Evolutionary conservation across 352 stramenopile genomes (phyloP).

Genomic region (Globisporangium perplexum): DNA sequence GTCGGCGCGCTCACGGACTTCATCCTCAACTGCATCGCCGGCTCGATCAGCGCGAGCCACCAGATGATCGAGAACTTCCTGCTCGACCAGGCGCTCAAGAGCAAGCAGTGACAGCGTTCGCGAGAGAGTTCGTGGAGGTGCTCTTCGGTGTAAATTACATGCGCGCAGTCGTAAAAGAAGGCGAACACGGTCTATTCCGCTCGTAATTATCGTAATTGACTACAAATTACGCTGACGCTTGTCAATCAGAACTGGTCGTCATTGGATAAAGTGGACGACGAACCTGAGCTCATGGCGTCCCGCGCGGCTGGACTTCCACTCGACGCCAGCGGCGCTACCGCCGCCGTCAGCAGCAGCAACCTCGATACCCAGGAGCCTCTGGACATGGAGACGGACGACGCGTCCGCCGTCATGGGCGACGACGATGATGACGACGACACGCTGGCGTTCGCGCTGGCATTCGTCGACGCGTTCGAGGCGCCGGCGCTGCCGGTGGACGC

Average conservation of each 20-base stretch:
- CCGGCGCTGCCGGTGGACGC: neutral
- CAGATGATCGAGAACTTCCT: conserved; percentile 74
- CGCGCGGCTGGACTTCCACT: too few species aligned
- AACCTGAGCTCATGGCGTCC: too few species aligned
- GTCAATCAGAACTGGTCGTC: too few species aligned
- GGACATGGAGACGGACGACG: too few species aligned
- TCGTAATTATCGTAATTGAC: too few species aligned
- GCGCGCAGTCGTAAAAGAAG: too few species aligned
- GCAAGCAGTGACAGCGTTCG: neutral
- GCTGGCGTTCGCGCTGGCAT: conserved; percentile 5
- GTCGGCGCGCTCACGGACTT: conserved; percentile 61
- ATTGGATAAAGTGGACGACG: too few species aligned
- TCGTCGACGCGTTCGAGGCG: conserved; percentile 10
- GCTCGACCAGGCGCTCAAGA: conserved; percentile 28
- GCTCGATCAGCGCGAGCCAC: conserved; percentile 58
- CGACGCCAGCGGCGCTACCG: too few species aligned
- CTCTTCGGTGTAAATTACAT: neutral
- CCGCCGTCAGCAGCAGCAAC: too few species aligned
- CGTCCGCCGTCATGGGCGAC: neutral
- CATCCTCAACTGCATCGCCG: conserved; percentile 50
- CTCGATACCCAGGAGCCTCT: too few species aligned
- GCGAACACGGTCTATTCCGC: too few species aligned
- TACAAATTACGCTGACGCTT: too few species aligned
- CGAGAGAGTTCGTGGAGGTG: neutral
- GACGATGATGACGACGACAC: conserved; percentile 4